Evolutionary conservation across 1,284 basidiomycete genomes (phyloP).

Genomic region (Chiua sp.): DNA sequence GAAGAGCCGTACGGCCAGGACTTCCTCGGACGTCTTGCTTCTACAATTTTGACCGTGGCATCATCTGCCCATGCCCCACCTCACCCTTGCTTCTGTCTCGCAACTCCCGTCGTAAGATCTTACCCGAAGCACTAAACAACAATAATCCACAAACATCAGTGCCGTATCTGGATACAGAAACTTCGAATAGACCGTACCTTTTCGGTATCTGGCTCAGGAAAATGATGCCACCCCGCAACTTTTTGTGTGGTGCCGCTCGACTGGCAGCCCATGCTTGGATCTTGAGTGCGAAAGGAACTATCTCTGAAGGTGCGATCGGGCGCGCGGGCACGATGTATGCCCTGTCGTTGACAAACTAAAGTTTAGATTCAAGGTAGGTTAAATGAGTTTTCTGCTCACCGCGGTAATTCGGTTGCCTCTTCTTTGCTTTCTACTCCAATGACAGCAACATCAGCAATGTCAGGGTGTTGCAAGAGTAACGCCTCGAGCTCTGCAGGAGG

Average conservation of each 20-base stretch:
- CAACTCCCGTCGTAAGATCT: conserved; percentile 69
- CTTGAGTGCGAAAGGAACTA: conserved; percentile 47
- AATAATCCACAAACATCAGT: not conserved
- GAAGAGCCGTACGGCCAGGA: not conserved
- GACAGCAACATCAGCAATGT: conserved; percentile 75
- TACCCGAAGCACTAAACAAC: conserved; percentile 63
- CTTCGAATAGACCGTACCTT: conserved; percentile 48
- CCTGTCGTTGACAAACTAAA: conserved; percentile 37
- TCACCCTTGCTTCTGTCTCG: conserved; percentile 63
- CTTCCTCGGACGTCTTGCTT: too few relatives aligned
- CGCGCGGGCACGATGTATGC: conserved; percentile 66
- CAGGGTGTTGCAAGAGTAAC: conserved; percentile 72
- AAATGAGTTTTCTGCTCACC: conserved; percentile 41
- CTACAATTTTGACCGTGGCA: conserved; percentile 14
- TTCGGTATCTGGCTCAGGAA: conserved; percentile 66
- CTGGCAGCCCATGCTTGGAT: conserved; percentile 66
- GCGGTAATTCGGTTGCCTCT: conserved; percentile 79
- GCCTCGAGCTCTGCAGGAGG: conserved; percentile 85
- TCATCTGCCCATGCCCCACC: conserved; percentile 31
- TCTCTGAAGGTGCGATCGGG: conserved; percentile 36
- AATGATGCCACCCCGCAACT: conserved; percentile 66
- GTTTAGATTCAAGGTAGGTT: not conserved
- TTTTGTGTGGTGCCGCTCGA: conserved; percentile 71
- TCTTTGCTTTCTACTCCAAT: conserved; percentile 67
- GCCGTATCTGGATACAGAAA: not conserved